A percentile compares a stretch with the other conserved stretches of the same genome.
phyloP scores from a whole-genome alignment of 164 flowering plant genomes.

The Hamamelis virginiana region DNA sequence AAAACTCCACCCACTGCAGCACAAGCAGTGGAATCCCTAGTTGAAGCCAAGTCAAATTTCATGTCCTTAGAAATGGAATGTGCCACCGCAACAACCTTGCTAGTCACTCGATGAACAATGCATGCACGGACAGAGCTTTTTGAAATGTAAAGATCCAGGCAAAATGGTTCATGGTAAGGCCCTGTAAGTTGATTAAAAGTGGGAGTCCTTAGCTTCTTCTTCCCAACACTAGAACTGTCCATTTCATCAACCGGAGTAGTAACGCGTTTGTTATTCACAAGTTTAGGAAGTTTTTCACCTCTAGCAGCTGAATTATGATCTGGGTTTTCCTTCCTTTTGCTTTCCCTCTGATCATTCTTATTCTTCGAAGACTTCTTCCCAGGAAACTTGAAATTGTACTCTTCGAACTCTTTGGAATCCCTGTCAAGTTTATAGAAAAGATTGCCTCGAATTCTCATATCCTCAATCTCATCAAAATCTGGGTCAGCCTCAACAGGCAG shows the following conservation, averaged over 20 bases:
- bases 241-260: slow-evolving; percentile 12
- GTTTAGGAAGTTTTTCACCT: slow-evolving; percentile 19
- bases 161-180: slow-evolving; percentile 88
- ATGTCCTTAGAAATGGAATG: slow-evolving; percentile 94
- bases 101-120: slow-evolving; percentile 78
- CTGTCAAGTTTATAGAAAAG: slow-evolving; percentile 77
- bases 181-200: slow-evolving; percentile 81
- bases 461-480: slow-evolving; percentile 75
- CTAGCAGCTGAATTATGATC: slow-evolving; percentile 7
- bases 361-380: slow-evolving; percentile 44
- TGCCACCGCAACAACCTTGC: slow-evolving; percentile 89
- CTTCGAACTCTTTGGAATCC: slow-evolving; percentile 79
- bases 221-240: slow-evolving; percentile 22
- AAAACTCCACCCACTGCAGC: slow-evolving; percentile 70
- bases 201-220: slow-evolving; percentile 52
- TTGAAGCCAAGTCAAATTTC: slow-evolving; percentile 73
- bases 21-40: slow-evolving; percentile 62
- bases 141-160: slow-evolving; percentile 77
- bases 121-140: slow-evolving; percentile 87
- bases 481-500: slow-evolving; percentile 20
- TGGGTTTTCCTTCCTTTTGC: slow-evolving; percentile 26
- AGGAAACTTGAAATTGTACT: slow-evolving; percentile 60
- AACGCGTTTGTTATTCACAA: slow-evolving; percentile 14
- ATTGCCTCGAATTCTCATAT: slow-evolving; percentile 71
- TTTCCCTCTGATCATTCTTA: slow-evolving; percentile 26